Conservation (phyloP, 768 basidiomycete species). For the Agrocybe praecox region DNA sequence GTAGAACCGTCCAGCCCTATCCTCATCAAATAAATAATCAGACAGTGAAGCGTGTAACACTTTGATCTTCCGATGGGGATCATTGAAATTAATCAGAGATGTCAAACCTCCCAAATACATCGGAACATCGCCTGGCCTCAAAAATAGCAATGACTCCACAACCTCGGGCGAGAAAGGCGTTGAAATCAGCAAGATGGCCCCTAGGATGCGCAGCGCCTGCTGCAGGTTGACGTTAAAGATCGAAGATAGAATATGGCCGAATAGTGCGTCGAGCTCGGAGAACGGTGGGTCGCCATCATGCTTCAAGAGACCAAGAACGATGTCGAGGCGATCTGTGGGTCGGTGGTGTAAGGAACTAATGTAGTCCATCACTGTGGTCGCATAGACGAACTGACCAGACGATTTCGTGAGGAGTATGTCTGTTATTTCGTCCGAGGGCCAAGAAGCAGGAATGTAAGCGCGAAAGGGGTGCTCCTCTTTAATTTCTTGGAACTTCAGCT, state of each 20-base stretch:
- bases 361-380: slow-evolving; percentile 11
- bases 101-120: slow-evolving; percentile 3
- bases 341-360: slow-evolving; percentile 8
- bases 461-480: slow-evolving; percentile 7
- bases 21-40: slow-evolving; percentile 9
- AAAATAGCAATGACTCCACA: slow-evolving; percentile 1
- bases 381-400: slow-evolving; percentile 18
- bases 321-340: slow-evolving; percentile 7
- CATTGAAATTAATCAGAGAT: slow-evolving; percentile 3
- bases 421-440: slow-evolving; percentile 8
- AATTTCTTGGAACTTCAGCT: slow-evolving; percentile 6
- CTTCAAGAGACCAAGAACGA: slow-evolving; percentile 4
- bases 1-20: slow-evolving; percentile 4
- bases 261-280: slow-evolving; percentile 8
- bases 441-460: not conserved
- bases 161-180: not conserved
- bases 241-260: slow-evolving; percentile 3
- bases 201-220: slow-evolving; percentile 4
- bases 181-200: slow-evolving; percentile 3
- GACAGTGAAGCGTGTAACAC: slow-evolving; percentile 10
- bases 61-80: not conserved
- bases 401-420: slow-evolving; percentile 10
- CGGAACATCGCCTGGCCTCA: slow-evolving; percentile 6
- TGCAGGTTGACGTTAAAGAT: not conserved
- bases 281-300: slow-evolving; percentile 4